Evolutionary conservation across 2,329 filamentous ascomycete species (phyloP), one percentile per base, ranked within the genome.

Genomic region (Alternaria triticina): DNA sequence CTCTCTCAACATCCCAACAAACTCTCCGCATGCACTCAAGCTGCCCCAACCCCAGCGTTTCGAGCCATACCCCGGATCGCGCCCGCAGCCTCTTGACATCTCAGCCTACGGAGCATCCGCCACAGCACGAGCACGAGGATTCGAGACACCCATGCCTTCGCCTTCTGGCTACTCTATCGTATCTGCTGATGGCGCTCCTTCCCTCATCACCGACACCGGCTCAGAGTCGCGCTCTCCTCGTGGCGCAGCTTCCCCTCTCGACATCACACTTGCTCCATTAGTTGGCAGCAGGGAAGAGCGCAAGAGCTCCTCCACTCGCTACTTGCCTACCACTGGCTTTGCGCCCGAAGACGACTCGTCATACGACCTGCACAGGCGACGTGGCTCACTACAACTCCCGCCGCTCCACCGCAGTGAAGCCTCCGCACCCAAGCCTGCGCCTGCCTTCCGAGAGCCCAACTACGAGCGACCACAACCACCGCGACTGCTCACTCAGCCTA

Each of bases 161-260:
- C 90, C 90, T 13, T 84, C 82, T 15, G 84, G 87, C 55, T 87
- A 85, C 69, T 90, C 88, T 3, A 87, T 90, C 57, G 84, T 86
- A 43, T 92, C 90, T 3, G 81, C 86, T 15, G 89, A 91, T 47
- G 83, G 84, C 28, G 87, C 89, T 5, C 90, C 90, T 7, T 91
- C 90, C 1, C 84, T 93, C 66, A 84, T 92, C 54, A 93, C 91
- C 0, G 92, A 96, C 76, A 81, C 76, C 52, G 83, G 82, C 20
- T 84, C 83, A 25, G 79, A 82, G 64, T 81, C 82, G 4, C 79
- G 83, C 52, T 85, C 83, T 50, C 83, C 83, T 22, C 79, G 80
- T 55, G 79, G 80, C 58, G 80, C 80, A 25, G 77, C 79, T n/a
- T 84, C 82, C 4, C 81, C 80, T 15, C 79, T 83, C n/a, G 82